These are phyloP conservation scores for Phytophthora foliorum DNA, from an alignment of 352 stramenopile genomes.

Conservation along the genomic window DNA sequence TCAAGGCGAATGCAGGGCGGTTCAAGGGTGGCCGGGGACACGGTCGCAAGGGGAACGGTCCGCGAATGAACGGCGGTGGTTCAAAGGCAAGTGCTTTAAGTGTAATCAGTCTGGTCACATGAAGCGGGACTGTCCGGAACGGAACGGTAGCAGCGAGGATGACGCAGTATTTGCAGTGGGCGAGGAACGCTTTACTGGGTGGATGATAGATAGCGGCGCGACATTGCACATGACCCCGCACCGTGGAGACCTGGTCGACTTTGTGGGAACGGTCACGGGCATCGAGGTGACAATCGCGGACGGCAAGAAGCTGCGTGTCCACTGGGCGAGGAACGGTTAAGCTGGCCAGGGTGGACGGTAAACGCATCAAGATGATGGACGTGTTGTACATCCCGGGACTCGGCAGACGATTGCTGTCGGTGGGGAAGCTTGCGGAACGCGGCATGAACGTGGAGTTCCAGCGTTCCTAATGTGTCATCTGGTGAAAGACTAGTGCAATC, in stretches of 20 bases:
- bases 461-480: constrained; percentile 4
- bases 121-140: constrained; percentile 3
- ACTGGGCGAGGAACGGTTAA: constrained; percentile 5
- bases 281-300: constrained; percentile 28
- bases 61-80: neutral
- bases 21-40: too few species aligned
- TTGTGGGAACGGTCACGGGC: neutral
- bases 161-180: constrained; percentile 11
- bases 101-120: constrained; percentile 6
- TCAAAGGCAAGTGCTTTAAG: constrained; percentile 12
- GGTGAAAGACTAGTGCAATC: neutral
- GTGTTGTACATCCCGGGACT: constrained; percentile 22
- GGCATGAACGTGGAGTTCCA: constrained; percentile 11
- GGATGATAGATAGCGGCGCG: constrained; percentile 26
- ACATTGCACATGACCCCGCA: constrained; percentile 19
- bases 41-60: neutral
- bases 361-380: constrained; percentile 7
- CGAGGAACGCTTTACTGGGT: neutral
- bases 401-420: constrained; percentile 20
- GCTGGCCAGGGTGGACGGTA: neutral
- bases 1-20: too few species aligned
- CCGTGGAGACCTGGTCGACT: neutral
- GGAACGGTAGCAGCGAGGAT: neutral
- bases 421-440: constrained; percentile 21
- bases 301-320: neutral